A percentile compares a stretch with the other conserved stretches of the same genome.
Conservation (phyloP, 176 grass and related monocot genomes). For the Musa acuminata region DNA sequence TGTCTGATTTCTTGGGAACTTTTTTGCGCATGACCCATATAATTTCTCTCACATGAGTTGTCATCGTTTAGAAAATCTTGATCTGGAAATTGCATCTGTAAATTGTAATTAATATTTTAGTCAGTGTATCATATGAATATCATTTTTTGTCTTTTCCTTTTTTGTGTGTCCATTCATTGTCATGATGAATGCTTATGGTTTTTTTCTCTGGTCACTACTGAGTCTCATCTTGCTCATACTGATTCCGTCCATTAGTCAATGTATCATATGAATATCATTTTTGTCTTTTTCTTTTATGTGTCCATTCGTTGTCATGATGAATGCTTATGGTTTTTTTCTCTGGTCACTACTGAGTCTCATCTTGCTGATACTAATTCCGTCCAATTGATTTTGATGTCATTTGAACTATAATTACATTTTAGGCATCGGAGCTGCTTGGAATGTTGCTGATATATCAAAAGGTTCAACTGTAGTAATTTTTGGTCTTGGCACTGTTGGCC, state of each 20-base stretch:
- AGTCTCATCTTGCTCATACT: not conserved
- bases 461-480: constrained; percentile 89
- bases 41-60: not conserved
- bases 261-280: too few relatives aligned
- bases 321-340: not conserved
- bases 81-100: not conserved
- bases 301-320: not conserved
- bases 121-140: too few relatives aligned
- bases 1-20: not conserved
- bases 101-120: too few relatives aligned
- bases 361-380: not conserved
- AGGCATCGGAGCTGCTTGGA: constrained; percentile 95
- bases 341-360: not conserved
- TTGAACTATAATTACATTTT: not conserved
- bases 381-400: not conserved
- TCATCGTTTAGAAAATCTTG: not conserved
- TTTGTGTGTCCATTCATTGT: not conserved
- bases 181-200: not conserved
- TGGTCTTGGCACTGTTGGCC: constrained; percentile 86
- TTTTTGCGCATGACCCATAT: not conserved
- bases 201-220: not conserved
- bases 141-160: too few relatives aligned
- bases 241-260: not conserved
- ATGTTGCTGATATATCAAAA: constrained; percentile 63
- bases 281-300: too few relatives aligned